A percentile compares a stretch with the other conserved stretches of the same genome.
Conservation (phyloP, 371 early-diverging fungal species). For the Zancudomyces culisetae region DNA sequence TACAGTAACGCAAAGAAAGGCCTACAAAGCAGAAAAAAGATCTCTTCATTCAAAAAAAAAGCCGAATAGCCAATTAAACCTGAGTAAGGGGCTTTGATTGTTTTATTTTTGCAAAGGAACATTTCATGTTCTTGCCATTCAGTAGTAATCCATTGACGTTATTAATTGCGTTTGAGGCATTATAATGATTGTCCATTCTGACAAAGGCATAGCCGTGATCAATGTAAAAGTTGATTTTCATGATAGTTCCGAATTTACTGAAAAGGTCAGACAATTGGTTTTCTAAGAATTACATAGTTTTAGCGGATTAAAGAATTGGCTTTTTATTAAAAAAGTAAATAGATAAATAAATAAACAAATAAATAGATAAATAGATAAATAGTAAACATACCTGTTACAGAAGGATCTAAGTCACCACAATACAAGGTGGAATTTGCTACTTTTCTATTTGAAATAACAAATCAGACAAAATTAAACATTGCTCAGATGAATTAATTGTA, state of each 20-base stretch:
- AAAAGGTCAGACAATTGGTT: slow-evolving; percentile 57
- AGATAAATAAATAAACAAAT: slow-evolving; percentile 1
- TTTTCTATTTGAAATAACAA: too few relatives aligned
- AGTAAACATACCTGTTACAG: slow-evolving; percentile 27
- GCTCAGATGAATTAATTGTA: slow-evolving; percentile 49
- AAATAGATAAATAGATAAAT: slow-evolving; percentile 1
- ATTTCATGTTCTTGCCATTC: not conserved
- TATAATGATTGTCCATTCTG: slow-evolving; percentile 16
- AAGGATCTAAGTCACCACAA: slow-evolving; percentile 63
- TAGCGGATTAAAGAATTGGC: not conserved
- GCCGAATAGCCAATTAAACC: too few relatives aligned
- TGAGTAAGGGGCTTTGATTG: not conserved
- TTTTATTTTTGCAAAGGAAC: not conserved
- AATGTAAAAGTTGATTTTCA: slow-evolving; percentile 58
- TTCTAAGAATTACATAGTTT: slow-evolving; percentile 20
- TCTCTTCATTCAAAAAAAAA: too few relatives aligned
- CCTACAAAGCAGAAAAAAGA: slow-evolving; percentile 21
- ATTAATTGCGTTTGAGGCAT: not conserved
- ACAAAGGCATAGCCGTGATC: slow-evolving; percentile 86
- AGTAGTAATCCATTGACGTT: not conserved
- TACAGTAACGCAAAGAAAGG: slow-evolving; percentile 23
- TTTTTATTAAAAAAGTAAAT: not conserved
- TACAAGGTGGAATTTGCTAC: slow-evolving; percentile 80
- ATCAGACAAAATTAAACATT: too few relatives aligned
- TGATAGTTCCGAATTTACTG: slow-evolving; percentile 48